These are phyloP conservation scores for Musa acuminata DNA, from an alignment of 176 grass and related monocot species.

Conservation along the genomic window DNA sequence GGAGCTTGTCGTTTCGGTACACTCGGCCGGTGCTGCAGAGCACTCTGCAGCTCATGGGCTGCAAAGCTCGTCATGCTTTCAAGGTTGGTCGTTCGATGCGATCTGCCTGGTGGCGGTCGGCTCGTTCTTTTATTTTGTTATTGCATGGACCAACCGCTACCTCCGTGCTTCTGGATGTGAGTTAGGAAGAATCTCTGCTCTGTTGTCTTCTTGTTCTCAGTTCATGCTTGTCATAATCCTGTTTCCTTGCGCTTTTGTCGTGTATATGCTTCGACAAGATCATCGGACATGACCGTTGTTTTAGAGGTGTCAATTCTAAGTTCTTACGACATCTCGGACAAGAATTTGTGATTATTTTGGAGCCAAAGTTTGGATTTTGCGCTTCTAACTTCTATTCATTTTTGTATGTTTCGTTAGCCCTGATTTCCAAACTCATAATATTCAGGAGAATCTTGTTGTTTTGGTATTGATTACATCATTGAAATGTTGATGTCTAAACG, in stretches of 20 bases:
- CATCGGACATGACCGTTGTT: background rate
- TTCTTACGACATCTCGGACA: background rate
- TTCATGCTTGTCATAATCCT: background rate
- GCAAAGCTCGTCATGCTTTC: conserved; percentile 95
- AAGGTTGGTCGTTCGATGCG: conserved; percentile 40
- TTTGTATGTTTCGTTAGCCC: background rate
- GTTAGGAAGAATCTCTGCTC: background rate
- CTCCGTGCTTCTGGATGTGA: background rate
- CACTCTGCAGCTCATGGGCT: conserved; percentile 97
- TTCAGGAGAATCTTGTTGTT: background rate
- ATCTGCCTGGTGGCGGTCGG: background rate
- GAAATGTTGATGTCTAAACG: background rate
- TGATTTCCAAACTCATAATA: background rate
- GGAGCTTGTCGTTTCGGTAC: conserved; percentile 50
- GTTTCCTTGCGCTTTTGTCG: background rate
- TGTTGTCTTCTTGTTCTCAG: background rate
- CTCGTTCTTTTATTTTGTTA: background rate
- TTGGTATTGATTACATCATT: background rate
- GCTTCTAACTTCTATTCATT: background rate
- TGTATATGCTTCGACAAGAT: background rate
- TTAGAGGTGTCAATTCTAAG: background rate
- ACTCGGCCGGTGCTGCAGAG: conserved; percentile 77
- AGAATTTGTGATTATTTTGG: background rate
- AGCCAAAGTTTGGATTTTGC: background rate
- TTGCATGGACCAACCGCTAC: too few species aligned